Percentiles rank a stretch among this genome's conserved stretches.
Evolutionary conservation across 1,139 yeast genomes (phyloP).

Genomic region (Pichia sp.): DNA sequence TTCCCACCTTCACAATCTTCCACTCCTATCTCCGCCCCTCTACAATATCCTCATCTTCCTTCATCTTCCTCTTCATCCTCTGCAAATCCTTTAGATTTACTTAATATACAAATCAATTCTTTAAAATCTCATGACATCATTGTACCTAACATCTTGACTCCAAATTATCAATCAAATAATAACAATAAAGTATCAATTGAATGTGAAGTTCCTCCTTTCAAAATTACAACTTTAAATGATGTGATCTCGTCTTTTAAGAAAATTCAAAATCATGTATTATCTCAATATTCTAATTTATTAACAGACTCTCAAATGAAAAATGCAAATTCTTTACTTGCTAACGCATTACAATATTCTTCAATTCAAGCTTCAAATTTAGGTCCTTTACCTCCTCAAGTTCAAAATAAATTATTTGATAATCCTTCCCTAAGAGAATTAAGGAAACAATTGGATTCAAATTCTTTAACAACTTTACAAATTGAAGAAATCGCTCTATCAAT

Average conservation of each 20-base stretch:
- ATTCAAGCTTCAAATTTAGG: constrained; percentile 45
- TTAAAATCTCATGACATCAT: constrained; percentile 1
- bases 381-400: constrained; percentile 59
- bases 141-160: constrained; percentile 1
- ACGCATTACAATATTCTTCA: constrained; percentile 33
- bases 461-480: constrained; percentile 45
- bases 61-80: not conserved
- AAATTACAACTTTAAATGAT: constrained; percentile 18
- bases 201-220: constrained; percentile 11
- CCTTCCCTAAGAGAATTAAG: constrained; percentile 63
- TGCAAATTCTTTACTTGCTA: constrained; percentile 29
- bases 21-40: too few relatives aligned
- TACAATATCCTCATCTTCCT: too few relatives aligned
- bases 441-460: constrained; percentile 40
- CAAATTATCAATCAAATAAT: constrained; percentile 1
- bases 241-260: constrained; percentile 24
- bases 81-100: constrained; percentile 1
- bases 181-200: constrained; percentile 5
- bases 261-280: constrained; percentile 14
- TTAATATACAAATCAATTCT: constrained; percentile 6
- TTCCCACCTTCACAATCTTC: not conserved
- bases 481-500: constrained; percentile 81
- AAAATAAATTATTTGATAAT: constrained; percentile 72
- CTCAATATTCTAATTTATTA: constrained; percentile 10
- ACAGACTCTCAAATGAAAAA: constrained; percentile 16